Evolutionary conservation across 495 filamentous ascomycete species (phyloP).

Genomic region (Thermothielavioides terrestris): DNA sequence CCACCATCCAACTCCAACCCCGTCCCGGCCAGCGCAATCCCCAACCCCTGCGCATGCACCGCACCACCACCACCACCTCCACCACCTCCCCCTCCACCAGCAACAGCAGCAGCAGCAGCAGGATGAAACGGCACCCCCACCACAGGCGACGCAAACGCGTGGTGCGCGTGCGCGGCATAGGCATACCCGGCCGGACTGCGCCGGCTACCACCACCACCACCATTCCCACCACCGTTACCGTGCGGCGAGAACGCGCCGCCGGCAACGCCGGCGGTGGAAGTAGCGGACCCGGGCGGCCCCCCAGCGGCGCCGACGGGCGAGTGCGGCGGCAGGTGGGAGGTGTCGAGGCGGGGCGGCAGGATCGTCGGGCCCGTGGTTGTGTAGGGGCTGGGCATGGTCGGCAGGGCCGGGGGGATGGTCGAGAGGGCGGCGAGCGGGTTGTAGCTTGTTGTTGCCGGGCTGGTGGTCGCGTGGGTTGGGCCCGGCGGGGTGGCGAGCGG

Average conservation of each 20-base stretch:
- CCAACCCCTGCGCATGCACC: too few relatives aligned
- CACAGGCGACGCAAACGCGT: neutral
- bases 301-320: neutral
- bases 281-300: slow-evolving; percentile 6
- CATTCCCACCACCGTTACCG: neutral
- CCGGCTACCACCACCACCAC: neutral
- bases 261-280: too few relatives aligned
- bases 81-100: neutral
- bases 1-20: slow-evolving; percentile 1
- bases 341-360: slow-evolving; percentile 12
- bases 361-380: too few relatives aligned
- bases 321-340: slow-evolving; percentile 6
- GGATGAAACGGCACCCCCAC: slow-evolving; percentile 2
- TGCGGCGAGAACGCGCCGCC: slow-evolving; percentile 19
- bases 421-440: slow-evolving; percentile 6
- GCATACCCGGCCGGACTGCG: neutral
- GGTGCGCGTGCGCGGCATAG: too few relatives aligned
- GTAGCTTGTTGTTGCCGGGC: slow-evolving; percentile 10
- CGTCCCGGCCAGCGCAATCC: neutral
- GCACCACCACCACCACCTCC: too few relatives aligned
- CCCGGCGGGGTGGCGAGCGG: slow-evolving; percentile 10
- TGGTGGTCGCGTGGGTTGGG: neutral
- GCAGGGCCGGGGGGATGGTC: neutral
- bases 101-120: neutral
- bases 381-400: neutral